These are phyloP conservation scores for Elymus sibiricus DNA, from an alignment of 176 grass and related monocot species.

Conservation along the genomic window DNA sequence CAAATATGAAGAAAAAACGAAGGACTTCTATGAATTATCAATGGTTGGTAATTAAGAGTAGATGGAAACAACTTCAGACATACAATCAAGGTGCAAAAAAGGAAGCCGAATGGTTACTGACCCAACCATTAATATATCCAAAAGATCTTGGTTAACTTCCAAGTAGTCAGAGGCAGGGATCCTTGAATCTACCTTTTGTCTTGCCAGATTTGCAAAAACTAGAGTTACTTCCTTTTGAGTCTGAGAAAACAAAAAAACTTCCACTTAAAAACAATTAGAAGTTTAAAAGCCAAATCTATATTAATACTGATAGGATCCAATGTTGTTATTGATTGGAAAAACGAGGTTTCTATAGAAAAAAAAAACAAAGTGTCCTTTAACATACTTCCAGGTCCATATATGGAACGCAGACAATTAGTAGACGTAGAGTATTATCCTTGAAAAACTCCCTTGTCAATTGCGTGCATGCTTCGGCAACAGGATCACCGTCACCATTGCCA, in stretches of 20 bases:
- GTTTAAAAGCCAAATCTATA: not conserved
- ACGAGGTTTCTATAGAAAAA: not conserved
- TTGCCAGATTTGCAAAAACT: conserved; percentile 62
- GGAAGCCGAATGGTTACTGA: conserved; percentile 24
- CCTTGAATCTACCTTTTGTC: conserved; percentile 58
- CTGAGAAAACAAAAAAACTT: conserved; percentile 17
- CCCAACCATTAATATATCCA: conserved; percentile 52
- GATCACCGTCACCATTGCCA: conserved; percentile 50
- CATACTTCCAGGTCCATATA: conserved; percentile 48
- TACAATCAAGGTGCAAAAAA: not conserved
- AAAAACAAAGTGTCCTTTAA: not conserved
- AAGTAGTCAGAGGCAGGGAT: conserved; percentile 61
- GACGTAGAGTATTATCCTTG: conserved; percentile 36
- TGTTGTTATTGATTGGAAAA: not conserved
- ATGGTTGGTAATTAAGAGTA: not conserved
- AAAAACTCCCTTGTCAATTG: conserved; percentile 65
- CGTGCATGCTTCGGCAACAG: conserved; percentile 38
- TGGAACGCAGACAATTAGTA: conserved; percentile 44
- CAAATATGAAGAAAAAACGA: not conserved
- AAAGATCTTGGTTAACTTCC: conserved; percentile 57
- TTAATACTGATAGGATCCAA: not conserved
- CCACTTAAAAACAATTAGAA: not conserved
- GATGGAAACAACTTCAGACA: not conserved
- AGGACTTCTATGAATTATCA: not conserved
- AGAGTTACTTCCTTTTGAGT: conserved; percentile 62